Base-by-base conservation (phyloP, 2,329 filamentous ascomycete genomes). In the Daldinia sp. region DNA sequence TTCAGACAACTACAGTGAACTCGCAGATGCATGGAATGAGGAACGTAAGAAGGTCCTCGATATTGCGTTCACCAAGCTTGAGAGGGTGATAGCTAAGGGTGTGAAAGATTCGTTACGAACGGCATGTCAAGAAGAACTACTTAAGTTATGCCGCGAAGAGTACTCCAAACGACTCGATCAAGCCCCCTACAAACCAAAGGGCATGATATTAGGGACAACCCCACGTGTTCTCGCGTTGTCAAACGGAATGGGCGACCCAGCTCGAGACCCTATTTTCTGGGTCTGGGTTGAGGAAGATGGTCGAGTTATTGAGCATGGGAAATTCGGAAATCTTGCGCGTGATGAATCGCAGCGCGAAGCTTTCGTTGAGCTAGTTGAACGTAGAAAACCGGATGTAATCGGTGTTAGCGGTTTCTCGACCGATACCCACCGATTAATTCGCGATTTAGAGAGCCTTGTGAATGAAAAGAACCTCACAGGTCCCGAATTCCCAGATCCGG, bases 81-180 rank as follows among this genome's bases (percentile, higher is more conserved):
- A 96, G 71, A 88, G 85, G 70, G 82, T 96, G 68, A 94, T 98
- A 71, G 87, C 91, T 60, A 95, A 94, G 75, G 93, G 93, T 60
- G 93, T 98, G 65, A 98, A 98, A 77, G 95, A 99, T 75, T 93
- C 92, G 47, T 85, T 99, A 68, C 91, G 93, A 70, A 94, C 93
- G 7, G 93, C 94, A 70, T 99, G 95, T 73, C 94, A 99, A 77
- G 94, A 96, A 71, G 90, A 93, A 72, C 88, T 99, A 50, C 88
- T 94, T n/a, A 92, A 90, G 72, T 86, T 89, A 56, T 96, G 94
- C 72, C 90, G 95, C 52, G 93, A 96, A 69, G 91, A 93, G 64
- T 98, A 95, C 77, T 91, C 90, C 41, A 90, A 91, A 77, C 91
- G 93, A 75, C 87, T 99, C 21, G 95, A 99, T 72, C 95, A 99